Evolutionary conservation across 371 early-diverging fungal genomes (phyloP).

Genomic region (Parasitella parasitica): DNA sequence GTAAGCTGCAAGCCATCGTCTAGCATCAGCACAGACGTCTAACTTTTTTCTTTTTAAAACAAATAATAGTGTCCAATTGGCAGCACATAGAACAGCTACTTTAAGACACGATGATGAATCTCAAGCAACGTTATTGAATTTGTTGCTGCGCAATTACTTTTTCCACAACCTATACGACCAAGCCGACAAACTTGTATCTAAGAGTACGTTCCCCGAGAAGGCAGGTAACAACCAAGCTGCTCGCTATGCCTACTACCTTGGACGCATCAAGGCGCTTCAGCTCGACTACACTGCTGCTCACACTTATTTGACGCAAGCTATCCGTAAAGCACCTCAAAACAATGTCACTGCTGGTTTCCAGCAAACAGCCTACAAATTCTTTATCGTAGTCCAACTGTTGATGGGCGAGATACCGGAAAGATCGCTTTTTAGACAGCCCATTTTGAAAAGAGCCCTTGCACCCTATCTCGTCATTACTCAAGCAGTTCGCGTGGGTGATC

Average conservation of each 20-base stretch:
- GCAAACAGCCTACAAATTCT: constrained; percentile 90
- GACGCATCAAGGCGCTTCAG: constrained; percentile 94
- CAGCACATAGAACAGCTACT: constrained; percentile 88
- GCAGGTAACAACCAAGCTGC: constrained; percentile 93
- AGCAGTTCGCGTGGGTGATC: constrained; percentile 94
- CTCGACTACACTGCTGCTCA: constrained; percentile 94
- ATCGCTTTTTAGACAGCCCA: constrained; percentile 84
- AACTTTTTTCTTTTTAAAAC: no score
- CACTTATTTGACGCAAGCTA: constrained; percentile 85
- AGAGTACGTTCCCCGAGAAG: constrained; percentile 87
- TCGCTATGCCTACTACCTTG: constrained; percentile 93
- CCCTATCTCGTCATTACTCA: constrained; percentile 95
- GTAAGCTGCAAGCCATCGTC: constrained; percentile 39
- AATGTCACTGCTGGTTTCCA: constrained; percentile 90
- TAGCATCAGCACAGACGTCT: background rate
- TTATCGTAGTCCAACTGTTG: constrained; percentile 93
- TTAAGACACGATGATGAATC: constrained; percentile 86
- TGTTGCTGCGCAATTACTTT: constrained; percentile 88
- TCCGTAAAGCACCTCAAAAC: constrained; percentile 93
- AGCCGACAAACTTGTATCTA: constrained; percentile 93
- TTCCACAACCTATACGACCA: constrained; percentile 92
- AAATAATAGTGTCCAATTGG: constrained; percentile 68
- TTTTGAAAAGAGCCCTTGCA: constrained; percentile 76
- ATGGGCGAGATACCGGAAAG: constrained; percentile 98
- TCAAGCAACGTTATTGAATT: constrained; percentile 86